Base-by-base conservation (phyloP, 768 basidiomycete species). In the Peribolospora kevripleyi region DNA sequence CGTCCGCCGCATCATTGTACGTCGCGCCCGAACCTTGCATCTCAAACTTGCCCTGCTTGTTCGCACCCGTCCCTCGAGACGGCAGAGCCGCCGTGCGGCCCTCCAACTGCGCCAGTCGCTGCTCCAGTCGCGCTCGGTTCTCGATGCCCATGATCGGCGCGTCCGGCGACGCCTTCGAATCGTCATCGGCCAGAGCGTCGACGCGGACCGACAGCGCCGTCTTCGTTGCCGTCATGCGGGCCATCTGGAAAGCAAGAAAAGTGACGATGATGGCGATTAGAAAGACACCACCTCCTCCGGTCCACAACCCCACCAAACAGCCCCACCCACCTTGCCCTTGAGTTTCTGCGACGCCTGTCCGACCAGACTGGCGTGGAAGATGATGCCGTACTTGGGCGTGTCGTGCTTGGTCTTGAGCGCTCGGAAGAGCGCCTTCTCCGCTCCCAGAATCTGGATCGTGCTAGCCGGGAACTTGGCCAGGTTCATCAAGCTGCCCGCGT, bases 151-250 rank as follows among this genome's bases (percentile, higher is more conserved):
- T 80, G 62, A 84, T 77, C 1, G 88, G 79, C 3, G 88, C 83
- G 6, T 72, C 68, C 7, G 68, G 67, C 39, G 51, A 48, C 1
- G 84, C 85, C 68, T 95, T 93, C 62, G 79, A 82, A 57, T 95
- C 85, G 7, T 79, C 73, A 58, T 93, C 87, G 46, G 90, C 82
- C 49, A 98, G 80, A 6, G 93, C 93, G 61, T 98, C 93, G 43
- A 97, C 86, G 68, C 93, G 91, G 63, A 93, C 86, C 4, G 91
- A 91, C 10, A 98, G 78, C 1, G 93, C 84, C 3, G 91, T 80
- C 73, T 98, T 98, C 50, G 93, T 97, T 51, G 93, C 90, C 40
- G 97, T 87, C 93, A 98, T 98, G 64, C 93, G 84, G 25, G 93
- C 93, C 93, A 97, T 97, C 81, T 84, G 62, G 3, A 39, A 7